phyloP scores from a whole-genome alignment of 1,284 basidiomycete species.

The Uromyces viciae-fabae region DNA sequence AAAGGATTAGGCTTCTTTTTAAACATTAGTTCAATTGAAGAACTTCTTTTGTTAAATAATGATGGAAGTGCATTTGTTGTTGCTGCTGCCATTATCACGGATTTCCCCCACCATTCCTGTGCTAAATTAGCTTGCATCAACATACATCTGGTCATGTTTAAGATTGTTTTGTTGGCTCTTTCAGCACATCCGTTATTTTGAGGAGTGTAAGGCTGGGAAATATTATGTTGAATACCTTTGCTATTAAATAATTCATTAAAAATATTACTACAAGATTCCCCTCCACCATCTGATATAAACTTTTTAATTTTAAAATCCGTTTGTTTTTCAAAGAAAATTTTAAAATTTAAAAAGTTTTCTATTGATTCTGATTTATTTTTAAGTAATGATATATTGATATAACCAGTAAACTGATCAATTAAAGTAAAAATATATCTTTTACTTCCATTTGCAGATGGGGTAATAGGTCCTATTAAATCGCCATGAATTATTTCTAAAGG shows the following conservation, averaged over 20 bases:
- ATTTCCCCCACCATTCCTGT: background rate
- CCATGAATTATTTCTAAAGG: too few species aligned
- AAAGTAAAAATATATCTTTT: too few species aligned
- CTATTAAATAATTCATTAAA: background rate
- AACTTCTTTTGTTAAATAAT: background rate
- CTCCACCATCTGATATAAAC: background rate
- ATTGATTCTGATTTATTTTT: too few species aligned
- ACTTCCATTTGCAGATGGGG: too few species aligned
- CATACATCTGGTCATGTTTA: background rate
- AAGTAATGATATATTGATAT: too few species aligned
- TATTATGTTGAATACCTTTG: background rate
- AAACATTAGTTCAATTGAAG: background rate
- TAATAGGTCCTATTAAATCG: too few species aligned
- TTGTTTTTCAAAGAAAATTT: background rate
- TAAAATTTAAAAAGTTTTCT: too few species aligned
- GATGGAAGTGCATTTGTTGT: background rate
- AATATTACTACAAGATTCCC: background rate
- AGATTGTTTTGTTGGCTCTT: background rate
- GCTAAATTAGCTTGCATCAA: background rate
- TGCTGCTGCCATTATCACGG: background rate
- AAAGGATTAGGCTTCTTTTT: background rate
- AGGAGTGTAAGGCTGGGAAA: background rate
- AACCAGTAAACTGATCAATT: too few species aligned
- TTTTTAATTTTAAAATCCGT: background rate
- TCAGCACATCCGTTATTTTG: background rate